A percentile compares a stretch with the other conserved stretches of the same genome.
Conservation (phyloP, 192 early-diverging fungal genomes). For the Coemansia asiatica region DNA sequence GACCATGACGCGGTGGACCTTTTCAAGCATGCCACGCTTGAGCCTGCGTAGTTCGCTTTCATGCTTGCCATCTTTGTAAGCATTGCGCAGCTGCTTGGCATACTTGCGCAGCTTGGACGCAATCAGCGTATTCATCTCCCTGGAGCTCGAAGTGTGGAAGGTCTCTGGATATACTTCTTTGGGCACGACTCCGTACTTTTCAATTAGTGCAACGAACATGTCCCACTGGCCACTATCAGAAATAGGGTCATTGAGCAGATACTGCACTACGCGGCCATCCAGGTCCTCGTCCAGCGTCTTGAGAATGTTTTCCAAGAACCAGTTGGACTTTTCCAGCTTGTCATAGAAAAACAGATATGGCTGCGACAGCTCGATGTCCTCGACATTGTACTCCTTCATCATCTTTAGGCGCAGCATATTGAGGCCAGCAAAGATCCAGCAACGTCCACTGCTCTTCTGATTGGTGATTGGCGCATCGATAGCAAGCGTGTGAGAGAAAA, state of each 20-base stretch:
- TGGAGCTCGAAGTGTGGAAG: constrained; percentile 62
- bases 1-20: constrained; percentile 68
- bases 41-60: constrained; percentile 46
- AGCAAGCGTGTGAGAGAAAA: constrained; percentile 49
- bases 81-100: constrained; percentile 61
- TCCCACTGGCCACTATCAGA: constrained; percentile 78
- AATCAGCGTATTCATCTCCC: constrained; percentile 63
- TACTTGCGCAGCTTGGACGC: constrained; percentile 67
- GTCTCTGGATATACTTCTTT: constrained; percentile 68
- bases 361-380: constrained; percentile 79
- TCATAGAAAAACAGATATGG: constrained; percentile 74
- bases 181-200: constrained; percentile 76
- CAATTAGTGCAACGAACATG: constrained; percentile 74
- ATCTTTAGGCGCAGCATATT: constrained; percentile 69
- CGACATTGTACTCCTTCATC: constrained; percentile 74
- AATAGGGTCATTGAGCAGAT: constrained; percentile 65
- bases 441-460: constrained; percentile 73
- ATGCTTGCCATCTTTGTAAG: constrained; percentile 49
- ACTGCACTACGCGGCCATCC: constrained; percentile 68
- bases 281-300: constrained; percentile 61
- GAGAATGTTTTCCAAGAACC: constrained; percentile 78
- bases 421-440: constrained; percentile 82
- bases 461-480: constrained; percentile 63
- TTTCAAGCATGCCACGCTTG: constrained; percentile 64
- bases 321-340: constrained; percentile 81